Evolutionary conservation across 2,329 filamentous ascomycete genomes (phyloP), one percentile per base, ranked within the genome.

Genomic region (Cercospora zeina): DNA sequence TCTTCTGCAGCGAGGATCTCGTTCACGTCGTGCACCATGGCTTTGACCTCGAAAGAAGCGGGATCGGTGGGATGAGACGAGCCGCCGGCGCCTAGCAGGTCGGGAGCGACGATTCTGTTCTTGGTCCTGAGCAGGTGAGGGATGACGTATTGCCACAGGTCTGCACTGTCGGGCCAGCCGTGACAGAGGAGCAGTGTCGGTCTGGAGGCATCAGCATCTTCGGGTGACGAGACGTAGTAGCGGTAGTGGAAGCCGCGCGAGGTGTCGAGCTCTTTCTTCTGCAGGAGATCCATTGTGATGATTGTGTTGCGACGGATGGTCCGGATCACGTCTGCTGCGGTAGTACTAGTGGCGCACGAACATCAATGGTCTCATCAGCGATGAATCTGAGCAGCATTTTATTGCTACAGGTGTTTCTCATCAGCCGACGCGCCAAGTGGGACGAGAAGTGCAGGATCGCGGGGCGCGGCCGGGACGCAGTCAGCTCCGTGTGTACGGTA

Each of bases 81-180:
- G 11, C 73, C 73, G 54, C 72, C 77, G 42, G 75, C 76, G 53
- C 76, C 77, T 2, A 78, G 73, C 10, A 77, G 66, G 59, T 78
- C 77, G 5, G 74, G 74, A 11, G 73, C 69, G 54, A 78, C 66
- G 62, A 78, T 72, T 33, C 76, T 74, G 68, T 80, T 74, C 55
- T 75, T 73, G 3, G 75, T 71, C 6, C 75, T 65, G n/a, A 77
- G 72, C 8, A 82, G 72, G 24, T 76, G 65, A 34, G 73, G 74
- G 16, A 79, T 71, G 16, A 81, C 68, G 31, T 75, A 73, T 10
- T 74, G 68, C 80, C 80, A 84, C 27, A 82, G 71, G 1, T 72
- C 71, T 0, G 80, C 78, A 39, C 74, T 71, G 64, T 82, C 80
- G 4, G 82, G 82, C 67, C 78, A 84, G 61, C 82, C 82, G 70